These are phyloP conservation scores for Aspergillus sclerotioniger DNA, from an alignment of 495 filamentous ascomycete genomes.

Conservation along the genomic window DNA sequence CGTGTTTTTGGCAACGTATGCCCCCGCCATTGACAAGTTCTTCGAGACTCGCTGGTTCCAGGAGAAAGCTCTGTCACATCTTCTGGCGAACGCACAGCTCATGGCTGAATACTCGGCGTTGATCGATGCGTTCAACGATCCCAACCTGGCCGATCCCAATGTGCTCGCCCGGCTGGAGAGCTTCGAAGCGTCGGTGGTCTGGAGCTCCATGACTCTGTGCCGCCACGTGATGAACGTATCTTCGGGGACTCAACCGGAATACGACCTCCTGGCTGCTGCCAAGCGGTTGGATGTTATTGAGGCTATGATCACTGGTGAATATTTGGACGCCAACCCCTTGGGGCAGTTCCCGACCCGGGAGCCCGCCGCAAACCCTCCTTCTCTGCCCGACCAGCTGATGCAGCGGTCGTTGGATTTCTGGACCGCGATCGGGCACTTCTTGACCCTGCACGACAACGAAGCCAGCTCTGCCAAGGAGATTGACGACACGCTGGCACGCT, in stretches of 20 bases:
- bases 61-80: slow-evolving; percentile 46
- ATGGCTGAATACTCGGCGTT: slow-evolving; percentile 63
- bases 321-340: slow-evolving; percentile 58
- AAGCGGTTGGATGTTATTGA: slow-evolving; percentile 72
- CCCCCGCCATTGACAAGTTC: slow-evolving; percentile 71
- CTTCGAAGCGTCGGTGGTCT: slow-evolving; percentile 70
- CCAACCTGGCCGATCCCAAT: slow-evolving; percentile 39
- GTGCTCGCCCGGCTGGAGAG: slow-evolving; percentile 53
- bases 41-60: slow-evolving; percentile 85
- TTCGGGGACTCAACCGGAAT: slow-evolving; percentile 40
- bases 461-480: slow-evolving; percentile 56
- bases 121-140: slow-evolving; percentile 49
- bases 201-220: slow-evolving; percentile 57
- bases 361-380: slow-evolving; percentile 38
- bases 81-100: slow-evolving; percentile 58
- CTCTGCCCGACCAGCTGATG: slow-evolving; percentile 49
- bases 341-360: slow-evolving; percentile 42
- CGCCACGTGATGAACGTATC: slow-evolving; percentile 42
- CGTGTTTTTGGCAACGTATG: slow-evolving; percentile 74
- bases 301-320: slow-evolving; percentile 66
- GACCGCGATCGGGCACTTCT: slow-evolving; percentile 68
- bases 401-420: slow-evolving; percentile 76
- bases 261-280: slow-evolving; percentile 60
- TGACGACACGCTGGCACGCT: slow-evolving; percentile 58
- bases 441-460: slow-evolving; percentile 64